These are phyloP conservation scores for Epithele typhae DNA, from an alignment of 768 basidiomycete genomes.

Conservation along the genomic window DNA sequence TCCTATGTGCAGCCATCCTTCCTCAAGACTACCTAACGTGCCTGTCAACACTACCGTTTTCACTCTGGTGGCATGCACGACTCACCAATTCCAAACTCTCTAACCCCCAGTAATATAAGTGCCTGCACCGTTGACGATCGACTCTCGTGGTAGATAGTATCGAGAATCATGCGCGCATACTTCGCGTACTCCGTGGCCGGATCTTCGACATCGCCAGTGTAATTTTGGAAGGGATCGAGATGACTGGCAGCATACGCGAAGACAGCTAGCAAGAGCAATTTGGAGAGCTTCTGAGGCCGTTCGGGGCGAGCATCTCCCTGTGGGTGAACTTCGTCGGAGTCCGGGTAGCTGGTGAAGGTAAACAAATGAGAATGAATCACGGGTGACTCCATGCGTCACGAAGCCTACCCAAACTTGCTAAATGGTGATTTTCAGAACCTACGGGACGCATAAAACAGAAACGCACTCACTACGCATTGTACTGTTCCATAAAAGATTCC, in stretches of 20 bases:
- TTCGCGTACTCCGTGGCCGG: constrained; percentile 60
- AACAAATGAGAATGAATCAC: too few relatives aligned
- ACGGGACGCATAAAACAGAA: not conserved
- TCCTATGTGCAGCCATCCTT: constrained; percentile 76
- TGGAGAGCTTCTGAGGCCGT: constrained; percentile 53
- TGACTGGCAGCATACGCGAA: constrained; percentile 72
- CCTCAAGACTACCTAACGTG: constrained; percentile 56
- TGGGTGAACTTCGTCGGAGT: not conserved
- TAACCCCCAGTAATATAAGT: constrained; percentile 72
- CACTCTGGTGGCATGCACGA: not conserved
- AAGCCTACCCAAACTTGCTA: constrained; percentile 1
- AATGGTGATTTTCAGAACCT: not conserved
- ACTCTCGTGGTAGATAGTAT: constrained; percentile 54
- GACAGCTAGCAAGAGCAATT: constrained; percentile 71
- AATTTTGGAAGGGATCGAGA: constrained; percentile 41
- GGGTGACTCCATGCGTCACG: too few relatives aligned
- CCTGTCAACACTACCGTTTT: not conserved
- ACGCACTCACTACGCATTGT: constrained; percentile 16
- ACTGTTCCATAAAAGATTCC: constrained; percentile 62
- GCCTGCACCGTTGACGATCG: constrained; percentile 77
- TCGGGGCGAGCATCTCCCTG: constrained; percentile 29
- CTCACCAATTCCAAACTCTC: constrained; percentile 81
- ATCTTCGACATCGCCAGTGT: constrained; percentile 19
- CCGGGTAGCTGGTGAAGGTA: not conserved
- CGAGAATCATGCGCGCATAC: constrained; percentile 54